Base-by-base conservation (phyloP, 1,284 basidiomycete genomes). In the Ceratobasidium sp. region DNA sequence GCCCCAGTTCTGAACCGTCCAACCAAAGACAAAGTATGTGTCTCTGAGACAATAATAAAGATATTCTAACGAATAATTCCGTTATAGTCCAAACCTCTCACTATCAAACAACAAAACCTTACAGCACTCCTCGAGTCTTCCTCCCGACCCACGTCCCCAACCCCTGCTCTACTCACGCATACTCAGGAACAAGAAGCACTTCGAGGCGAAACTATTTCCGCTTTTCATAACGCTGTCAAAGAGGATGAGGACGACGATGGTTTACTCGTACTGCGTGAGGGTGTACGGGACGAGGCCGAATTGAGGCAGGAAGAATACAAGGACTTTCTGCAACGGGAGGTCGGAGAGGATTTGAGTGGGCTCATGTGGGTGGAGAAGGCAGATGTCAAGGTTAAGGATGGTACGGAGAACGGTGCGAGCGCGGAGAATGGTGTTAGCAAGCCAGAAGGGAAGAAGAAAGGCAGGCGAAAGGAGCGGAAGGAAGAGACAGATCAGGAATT, bases 121-220 rank as follows among this genome's bases (percentile, higher is more conserved):
- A 93, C 46, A 86, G 89, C 65, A 88, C 90, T 87, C 44, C 87
- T 94, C 28, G 84, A 89, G 68, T 80, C 85, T 48, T 84, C 82
- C 2, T 89, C 89, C 5, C 88, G 89, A 62, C 88, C 90, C 7
- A 84, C 88, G 2, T 90, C 91, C 0, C 88, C 90, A 0, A 54
- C 44, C 20, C 83, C 59, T 46, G 79, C 79, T 54, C 87, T 88
- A 0, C 86, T 91, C 48, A 94, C 96, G 0, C 93, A 96, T 80
- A 91, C 89, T 4, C 89, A 96, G 85, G 95, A 97, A 83, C 94
- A 97, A 84, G 87, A 87, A 2, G 87, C 86, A 0, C 89, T 99
- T 28, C 91, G 94, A 10, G 88, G 90, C 59, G 95, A 98, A 83
- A 96, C 95, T 0, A 94, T 96, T 48, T 89, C 91, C 1, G 97